A percentile compares a stretch with the other conserved stretches of the same genome.
phyloP scores from a whole-genome alignment of 129 eudicot species.

The Dittrichia graveolens region DNA sequence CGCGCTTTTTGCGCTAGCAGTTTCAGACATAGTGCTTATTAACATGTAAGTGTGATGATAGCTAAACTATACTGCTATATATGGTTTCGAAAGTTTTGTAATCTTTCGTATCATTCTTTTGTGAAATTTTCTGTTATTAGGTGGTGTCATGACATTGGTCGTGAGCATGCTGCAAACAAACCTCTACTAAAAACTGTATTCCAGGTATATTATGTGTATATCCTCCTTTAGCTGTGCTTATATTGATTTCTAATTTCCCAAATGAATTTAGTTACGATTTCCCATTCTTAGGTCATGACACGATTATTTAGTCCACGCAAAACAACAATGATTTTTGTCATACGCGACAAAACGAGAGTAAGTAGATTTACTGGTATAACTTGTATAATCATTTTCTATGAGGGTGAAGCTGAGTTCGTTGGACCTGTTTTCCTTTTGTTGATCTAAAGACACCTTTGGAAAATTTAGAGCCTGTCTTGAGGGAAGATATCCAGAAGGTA shows the following conservation, averaged over 20 bases:
- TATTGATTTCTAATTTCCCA: constrained; percentile 2
- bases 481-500: constrained; percentile 78
- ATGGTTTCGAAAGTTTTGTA: constrained; percentile 3
- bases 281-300: constrained; percentile 54
- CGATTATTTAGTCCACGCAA: constrained; percentile 69
- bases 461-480: constrained; percentile 58
- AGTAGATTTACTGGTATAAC: constrained; percentile 10
- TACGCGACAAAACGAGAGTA: constrained; percentile 74
- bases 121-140: constrained; percentile 28
- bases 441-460: constrained; percentile 56
- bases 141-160: constrained; percentile 81
- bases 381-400: constrained; percentile 6
- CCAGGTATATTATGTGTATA: constrained; percentile 47
- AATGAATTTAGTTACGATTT: constrained; percentile 18
- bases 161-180: constrained; percentile 74
- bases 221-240: constrained; percentile 16
- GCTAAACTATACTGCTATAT: constrained; percentile 9
- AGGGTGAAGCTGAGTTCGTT: background rate
- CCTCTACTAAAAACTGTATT: constrained; percentile 68
- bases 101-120: background rate
- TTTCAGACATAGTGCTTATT: constrained; percentile 93
- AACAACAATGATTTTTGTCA: constrained; percentile 67
- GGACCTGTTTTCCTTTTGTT: constrained; percentile 10
- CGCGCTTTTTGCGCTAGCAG: constrained; percentile 98
- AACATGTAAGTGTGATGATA: constrained; percentile 66